Percentiles rank a stretch among this genome's conserved stretches.
Evolutionary conservation across 805 yeast species (phyloP).

Genomic region (Clavispora asparagi): DNA sequence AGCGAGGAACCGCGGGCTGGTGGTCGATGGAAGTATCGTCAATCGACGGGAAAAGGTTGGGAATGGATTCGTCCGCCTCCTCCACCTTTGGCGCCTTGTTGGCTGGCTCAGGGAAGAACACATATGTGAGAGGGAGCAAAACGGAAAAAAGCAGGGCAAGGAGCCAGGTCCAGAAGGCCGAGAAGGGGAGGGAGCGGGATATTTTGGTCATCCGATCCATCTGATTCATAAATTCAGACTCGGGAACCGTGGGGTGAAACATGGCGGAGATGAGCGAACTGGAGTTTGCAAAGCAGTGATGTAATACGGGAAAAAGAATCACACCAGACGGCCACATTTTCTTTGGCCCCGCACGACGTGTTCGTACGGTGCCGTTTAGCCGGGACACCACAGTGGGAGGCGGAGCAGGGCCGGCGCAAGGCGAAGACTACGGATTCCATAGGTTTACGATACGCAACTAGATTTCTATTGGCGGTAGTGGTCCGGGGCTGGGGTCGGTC

Average conservation of each 20-base stretch:
- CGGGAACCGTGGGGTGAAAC: not conserved
- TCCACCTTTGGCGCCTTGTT: not conserved
- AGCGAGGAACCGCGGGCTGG: not conserved
- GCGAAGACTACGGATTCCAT: no score
- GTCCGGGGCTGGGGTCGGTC: no score
- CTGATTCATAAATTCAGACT: not conserved
- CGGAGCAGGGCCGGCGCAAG: no score
- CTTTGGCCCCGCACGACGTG: not conserved
- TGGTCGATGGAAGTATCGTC: not conserved
- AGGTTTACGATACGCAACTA: no score
- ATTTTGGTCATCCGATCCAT: not conserved
- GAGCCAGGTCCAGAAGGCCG: not conserved
- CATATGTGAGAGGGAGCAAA: not conserved
- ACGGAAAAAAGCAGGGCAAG: not conserved
- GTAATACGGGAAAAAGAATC: not conserved
- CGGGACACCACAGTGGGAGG: no score
- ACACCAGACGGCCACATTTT: not conserved
- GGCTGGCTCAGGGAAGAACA: not conserved
- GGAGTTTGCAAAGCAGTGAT: not conserved
- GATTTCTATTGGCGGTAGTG: no score
- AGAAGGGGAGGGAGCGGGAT: not conserved
- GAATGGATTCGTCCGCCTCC: not conserved
- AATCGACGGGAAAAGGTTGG: conserved; percentile 12
- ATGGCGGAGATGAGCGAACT: not conserved
- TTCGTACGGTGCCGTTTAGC: no score